Evolutionary conservation across 179 eudicot species (phyloP).

Genomic region (Nepenthes alata): DNA sequence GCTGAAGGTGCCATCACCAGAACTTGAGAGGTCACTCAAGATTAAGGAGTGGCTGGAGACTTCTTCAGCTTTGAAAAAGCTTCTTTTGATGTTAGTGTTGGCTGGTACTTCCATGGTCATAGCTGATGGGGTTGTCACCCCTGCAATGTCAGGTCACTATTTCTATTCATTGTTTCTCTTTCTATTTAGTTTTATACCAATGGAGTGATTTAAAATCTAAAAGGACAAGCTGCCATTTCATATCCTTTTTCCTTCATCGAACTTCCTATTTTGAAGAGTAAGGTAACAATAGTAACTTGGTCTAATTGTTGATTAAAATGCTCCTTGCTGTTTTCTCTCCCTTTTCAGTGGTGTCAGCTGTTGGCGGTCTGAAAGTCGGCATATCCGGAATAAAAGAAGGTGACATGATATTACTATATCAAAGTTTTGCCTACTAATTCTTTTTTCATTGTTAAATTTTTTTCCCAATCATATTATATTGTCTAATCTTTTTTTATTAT

Average conservation of each 20-base stretch:
- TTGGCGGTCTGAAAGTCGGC: slow-evolving; percentile 82
- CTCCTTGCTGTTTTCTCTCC: slow-evolving; percentile 1
- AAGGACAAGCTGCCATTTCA: too few relatives aligned
- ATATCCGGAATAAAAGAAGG: slow-evolving; percentile 64
- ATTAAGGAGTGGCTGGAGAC: slow-evolving; percentile 79
- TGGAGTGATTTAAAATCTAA: neutral
- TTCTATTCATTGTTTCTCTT: neutral
- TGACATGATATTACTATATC: slow-evolving; percentile 14
- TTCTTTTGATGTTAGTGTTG: slow-evolving; percentile 73
- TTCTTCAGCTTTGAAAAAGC: slow-evolving; percentile 67
- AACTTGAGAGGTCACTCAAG: slow-evolving; percentile 93
- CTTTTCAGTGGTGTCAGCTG: slow-evolving; percentile 76
- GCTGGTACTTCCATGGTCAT: slow-evolving; percentile 98
- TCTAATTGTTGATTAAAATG: neutral
- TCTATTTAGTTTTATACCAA: slow-evolving; percentile 3
- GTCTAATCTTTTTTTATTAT: too few relatives aligned
- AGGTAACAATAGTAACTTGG: neutral
- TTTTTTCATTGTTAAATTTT: neutral
- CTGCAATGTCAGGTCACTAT: slow-evolving; percentile 86
- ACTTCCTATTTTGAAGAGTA: too few relatives aligned
- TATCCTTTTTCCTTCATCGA: neutral
- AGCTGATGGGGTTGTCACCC: slow-evolving; percentile 92
- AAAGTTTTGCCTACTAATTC: neutral
- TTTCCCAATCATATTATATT: too few relatives aligned
- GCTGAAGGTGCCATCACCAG: slow-evolving; percentile 89